Conservation (phyloP, 805 yeast genomes). For the Candida verbasci region DNA sequence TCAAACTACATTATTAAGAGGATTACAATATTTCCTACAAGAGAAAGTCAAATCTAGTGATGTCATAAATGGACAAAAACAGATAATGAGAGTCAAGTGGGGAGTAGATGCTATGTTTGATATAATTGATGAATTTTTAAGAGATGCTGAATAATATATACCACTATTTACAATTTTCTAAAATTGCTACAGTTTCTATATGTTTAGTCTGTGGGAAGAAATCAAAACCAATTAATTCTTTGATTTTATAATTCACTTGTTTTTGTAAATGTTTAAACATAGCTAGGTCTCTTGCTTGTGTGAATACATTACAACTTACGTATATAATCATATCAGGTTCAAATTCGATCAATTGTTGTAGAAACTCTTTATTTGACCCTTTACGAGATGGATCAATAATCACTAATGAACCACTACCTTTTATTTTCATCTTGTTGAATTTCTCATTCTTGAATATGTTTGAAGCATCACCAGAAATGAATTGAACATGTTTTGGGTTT, state of each 20-base stretch:
- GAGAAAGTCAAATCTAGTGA: slow-evolving; percentile 43
- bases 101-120: slow-evolving; percentile 55
- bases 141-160: slow-evolving; percentile 49
- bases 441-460: slow-evolving; percentile 24
- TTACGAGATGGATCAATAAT: slow-evolving; percentile 45
- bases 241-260: slow-evolving; percentile 15
- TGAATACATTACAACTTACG: slow-evolving; percentile 42
- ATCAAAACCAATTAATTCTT: slow-evolving; percentile 36
- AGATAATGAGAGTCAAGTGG: slow-evolving; percentile 60
- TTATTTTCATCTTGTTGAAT: slow-evolving; percentile 21
- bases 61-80: slow-evolving; percentile 50
- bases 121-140: slow-evolving; percentile 39
- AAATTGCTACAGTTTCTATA: slow-evolving; percentile 51
- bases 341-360: slow-evolving; percentile 33
- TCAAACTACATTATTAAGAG: slow-evolving; percentile 55
- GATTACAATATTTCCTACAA: slow-evolving; percentile 59
- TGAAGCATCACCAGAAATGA: slow-evolving; percentile 36
- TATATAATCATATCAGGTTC: slow-evolving; percentile 35
- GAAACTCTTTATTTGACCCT: slow-evolving; percentile 32
- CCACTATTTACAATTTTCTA: slow-evolving; percentile 16
- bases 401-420: slow-evolving; percentile 30
- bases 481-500: slow-evolving; percentile 24
- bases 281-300: slow-evolving; percentile 42
- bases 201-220: slow-evolving; percentile 57
- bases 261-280: slow-evolving; percentile 21